Conservation (phyloP, 2,329 filamentous ascomycete species). For the Zasmidium cellare region DNA sequence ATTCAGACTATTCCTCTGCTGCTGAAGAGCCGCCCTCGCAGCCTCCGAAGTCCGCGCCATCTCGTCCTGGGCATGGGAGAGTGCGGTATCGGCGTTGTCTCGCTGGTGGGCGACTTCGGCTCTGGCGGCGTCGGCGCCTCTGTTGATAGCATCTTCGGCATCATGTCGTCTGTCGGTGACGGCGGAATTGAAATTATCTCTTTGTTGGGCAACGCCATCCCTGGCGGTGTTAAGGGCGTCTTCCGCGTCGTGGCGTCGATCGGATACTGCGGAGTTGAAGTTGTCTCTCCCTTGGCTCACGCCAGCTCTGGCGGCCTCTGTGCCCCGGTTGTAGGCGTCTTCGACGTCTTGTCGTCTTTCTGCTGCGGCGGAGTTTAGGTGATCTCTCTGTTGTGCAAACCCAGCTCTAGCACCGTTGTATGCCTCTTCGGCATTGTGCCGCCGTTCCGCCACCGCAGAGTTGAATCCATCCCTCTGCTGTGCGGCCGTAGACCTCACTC, state of each 20-base stretch:
- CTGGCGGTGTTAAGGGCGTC: no score
- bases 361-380: no score
- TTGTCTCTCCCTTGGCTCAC: no score
- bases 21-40: neutral
- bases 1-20: neutral
- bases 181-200: neutral
- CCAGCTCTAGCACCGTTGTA: no score
- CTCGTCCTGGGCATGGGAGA: neutral
- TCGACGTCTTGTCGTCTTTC: no score
- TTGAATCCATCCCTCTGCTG: slow-evolving; percentile 1
- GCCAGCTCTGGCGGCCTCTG: no score
- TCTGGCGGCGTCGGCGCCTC: neutral
- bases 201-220: neutral
- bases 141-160: neutral
- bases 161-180: neutral
- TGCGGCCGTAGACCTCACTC: neutral
- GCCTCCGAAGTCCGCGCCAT: neutral
- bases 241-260: no score
- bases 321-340: no score
- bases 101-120: neutral
- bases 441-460: neutral
- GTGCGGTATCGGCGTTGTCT: neutral
- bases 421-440: neutral
- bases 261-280: no score
- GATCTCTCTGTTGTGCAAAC: no score